phyloP scores from a whole-genome alignment of 768 basidiomycete species.

The Amanita polypyramis region DNA sequence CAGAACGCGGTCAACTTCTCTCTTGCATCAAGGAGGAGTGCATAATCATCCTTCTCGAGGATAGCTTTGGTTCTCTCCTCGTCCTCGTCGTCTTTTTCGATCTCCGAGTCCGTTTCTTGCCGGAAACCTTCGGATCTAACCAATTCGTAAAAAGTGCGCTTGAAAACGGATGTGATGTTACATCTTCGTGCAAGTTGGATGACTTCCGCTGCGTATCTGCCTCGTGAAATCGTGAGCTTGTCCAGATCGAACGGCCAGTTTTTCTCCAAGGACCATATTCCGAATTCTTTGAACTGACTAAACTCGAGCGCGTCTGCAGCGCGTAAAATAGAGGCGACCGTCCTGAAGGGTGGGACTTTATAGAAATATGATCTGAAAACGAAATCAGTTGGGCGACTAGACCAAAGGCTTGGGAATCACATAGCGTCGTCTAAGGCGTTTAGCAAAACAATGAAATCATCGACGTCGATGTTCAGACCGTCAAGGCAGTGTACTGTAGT shows the following conservation, averaged over 20 bases:
- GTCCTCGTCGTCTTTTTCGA: not conserved
- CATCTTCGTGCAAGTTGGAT: not conserved
- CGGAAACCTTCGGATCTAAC: not conserved
- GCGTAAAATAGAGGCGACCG: not conserved
- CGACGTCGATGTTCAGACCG: slow-evolving; percentile 12
- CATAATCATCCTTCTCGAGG: not conserved
- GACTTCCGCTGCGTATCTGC: not conserved
- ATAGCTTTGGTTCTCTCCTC: not conserved
- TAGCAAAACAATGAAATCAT: slow-evolving; percentile 24
- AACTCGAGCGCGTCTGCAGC: not conserved
- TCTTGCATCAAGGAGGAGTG: not conserved
- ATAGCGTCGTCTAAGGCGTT: slow-evolving; percentile 21
- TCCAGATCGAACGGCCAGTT: not conserved
- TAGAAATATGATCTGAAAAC: not conserved
- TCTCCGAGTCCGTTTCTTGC: not conserved
- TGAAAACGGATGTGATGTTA: not conserved
- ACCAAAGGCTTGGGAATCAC: slow-evolving; percentile 12
- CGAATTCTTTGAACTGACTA: not conserved
- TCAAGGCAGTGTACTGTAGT: not conserved
- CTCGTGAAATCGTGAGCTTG: not conserved
- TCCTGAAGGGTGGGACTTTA: not conserved
- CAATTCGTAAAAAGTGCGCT: not conserved
- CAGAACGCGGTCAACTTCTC: not conserved
- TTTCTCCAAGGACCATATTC: not conserved
- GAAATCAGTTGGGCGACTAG: not conserved